These are phyloP conservation scores for Colletotrichum noveboracense DNA, from an alignment of 2,329 filamentous ascomycete species.

Conservation along the genomic window DNA sequence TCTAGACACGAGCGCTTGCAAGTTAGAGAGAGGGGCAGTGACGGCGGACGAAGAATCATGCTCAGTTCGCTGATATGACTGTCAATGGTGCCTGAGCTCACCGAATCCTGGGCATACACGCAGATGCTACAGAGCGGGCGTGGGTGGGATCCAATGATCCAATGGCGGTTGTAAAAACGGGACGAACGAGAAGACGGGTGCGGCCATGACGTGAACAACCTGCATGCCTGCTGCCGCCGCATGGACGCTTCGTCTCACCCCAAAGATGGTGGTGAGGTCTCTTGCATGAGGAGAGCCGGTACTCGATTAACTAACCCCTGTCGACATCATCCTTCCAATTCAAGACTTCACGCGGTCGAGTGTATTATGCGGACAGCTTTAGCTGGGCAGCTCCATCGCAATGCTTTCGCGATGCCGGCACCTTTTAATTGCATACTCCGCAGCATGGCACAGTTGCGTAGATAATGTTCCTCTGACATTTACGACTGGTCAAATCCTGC, in stretches of 20 bases:
- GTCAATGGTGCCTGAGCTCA: conserved; percentile 9
- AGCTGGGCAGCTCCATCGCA: background rate
- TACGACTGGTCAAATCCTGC: background rate
- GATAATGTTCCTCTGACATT: background rate
- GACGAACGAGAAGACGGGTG: background rate
- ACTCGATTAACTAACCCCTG: background rate
- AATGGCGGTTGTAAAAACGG: background rate
- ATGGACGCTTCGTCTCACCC: conserved; percentile 9
- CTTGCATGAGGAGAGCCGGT: background rate
- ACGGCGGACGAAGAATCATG: background rate
- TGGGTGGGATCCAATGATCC: background rate
- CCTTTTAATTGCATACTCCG: background rate
- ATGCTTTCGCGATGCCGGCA: conserved; percentile 8
- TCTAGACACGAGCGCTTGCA: background rate
- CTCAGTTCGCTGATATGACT: background rate
- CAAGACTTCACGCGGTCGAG: background rate
- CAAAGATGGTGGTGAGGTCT: conserved; percentile 1
- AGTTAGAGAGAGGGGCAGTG: background rate
- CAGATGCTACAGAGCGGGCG: background rate
- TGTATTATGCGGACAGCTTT: background rate
- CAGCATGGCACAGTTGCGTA: background rate
- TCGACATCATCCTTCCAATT: background rate
- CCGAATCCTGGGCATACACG: conserved; percentile 13
- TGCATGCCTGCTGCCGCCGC: background rate
- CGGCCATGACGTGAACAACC: background rate